Percentiles rank a stretch among this genome's conserved stretches.
These are phyloP conservation scores for Lodderomyces metapsilosis DNA, from an alignment of 1,139 yeast species.

Conservation along the genomic window DNA sequence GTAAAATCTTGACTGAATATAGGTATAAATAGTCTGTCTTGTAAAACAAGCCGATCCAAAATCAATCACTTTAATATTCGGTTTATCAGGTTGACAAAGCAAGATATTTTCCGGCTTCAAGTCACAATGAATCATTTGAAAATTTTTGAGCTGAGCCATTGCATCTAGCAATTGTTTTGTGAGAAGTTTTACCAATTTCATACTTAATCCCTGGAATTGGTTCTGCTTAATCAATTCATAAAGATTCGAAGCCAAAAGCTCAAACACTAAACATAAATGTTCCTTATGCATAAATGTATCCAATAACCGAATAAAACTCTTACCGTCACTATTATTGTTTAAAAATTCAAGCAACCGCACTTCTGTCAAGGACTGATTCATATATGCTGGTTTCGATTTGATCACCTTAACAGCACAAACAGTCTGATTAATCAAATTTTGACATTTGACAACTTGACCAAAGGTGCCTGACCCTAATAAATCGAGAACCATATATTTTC, in stretches of 20 bases:
- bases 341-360: slow-evolving; percentile 81
- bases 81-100: slow-evolving; percentile 76
- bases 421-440: slow-evolving; percentile 82
- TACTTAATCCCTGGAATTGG: slow-evolving; percentile 86
- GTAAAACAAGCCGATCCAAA: slow-evolving; percentile 97
- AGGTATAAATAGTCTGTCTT: slow-evolving; percentile 84
- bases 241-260: slow-evolving; percentile 79
- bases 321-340: slow-evolving; percentile 71
- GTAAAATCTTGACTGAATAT: slow-evolving; percentile 93
- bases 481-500: slow-evolving; percentile 85
- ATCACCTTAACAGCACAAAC: slow-evolving; percentile 94
- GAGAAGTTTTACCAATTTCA: slow-evolving; percentile 74
- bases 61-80: slow-evolving; percentile 89
- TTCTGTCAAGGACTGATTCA: slow-evolving; percentile 90
- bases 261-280: slow-evolving; percentile 91
- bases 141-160: slow-evolving; percentile 73
- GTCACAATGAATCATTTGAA: slow-evolving; percentile 92
- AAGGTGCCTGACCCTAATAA: slow-evolving; percentile 95
- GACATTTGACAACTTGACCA: slow-evolving; percentile 98
- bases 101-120: slow-evolving; percentile 94
- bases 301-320: slow-evolving; percentile 71
- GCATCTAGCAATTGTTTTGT: slow-evolving; percentile 82
- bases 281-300: slow-evolving; percentile 93
- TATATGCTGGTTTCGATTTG: slow-evolving; percentile 86
- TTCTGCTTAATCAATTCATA: slow-evolving; percentile 92